Evolutionary conservation across 371 early-diverging fungal genomes (phyloP), one percentile per base, ranked within the genome.

Genomic region (Dinochytrium kinnereticum): DNA sequence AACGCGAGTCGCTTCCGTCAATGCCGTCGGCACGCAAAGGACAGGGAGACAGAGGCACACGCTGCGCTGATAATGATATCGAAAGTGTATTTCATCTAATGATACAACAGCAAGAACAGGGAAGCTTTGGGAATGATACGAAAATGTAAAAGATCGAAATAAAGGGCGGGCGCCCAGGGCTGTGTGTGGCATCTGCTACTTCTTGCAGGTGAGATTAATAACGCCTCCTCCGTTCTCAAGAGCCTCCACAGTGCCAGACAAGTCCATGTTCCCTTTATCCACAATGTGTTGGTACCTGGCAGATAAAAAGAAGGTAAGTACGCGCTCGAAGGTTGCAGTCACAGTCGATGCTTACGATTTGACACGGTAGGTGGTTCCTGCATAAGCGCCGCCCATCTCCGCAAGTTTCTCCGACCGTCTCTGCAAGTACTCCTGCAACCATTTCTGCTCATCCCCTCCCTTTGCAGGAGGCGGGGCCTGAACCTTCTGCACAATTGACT

Each of bases 371-470:
- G 28, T 34, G 36, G 69, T 69, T 28, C 28, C 55, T 17, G 69
- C 51, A 34, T 69, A 69, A 13, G 69, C 69, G 15, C 69, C 69
- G 2, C 69, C 69, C 38, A 69, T 13, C 21, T 51, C 24, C 21
- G 50, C 53, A 24, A 69, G 33, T n/a, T 69, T 51, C n/a, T 19
- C 38, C 34, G 28, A 17, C 30, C 69, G 2, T 21, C 15, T 19
- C 15, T 69, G n/a, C 34, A 69, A 36, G 24, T 30, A 55, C 36
- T n/a, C 69, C 38, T 24, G 28, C 21, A 69, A 19, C 31, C 24
- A 70, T n/a, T 57, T 44, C 5, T 21, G 28, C 70, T 70, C 70
- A 38, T 70, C 49, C 2, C 59, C 70, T n/a, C 70, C 70, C 33
- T 31, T 28, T n/a, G 70, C 37, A 15, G 59, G 24, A 33, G 34